Evolutionary conservation across 176 grass and related monocot species (phyloP), one percentile per base, ranked within the genome.

Genomic region (Tillandsia leiboldiana): DNA sequence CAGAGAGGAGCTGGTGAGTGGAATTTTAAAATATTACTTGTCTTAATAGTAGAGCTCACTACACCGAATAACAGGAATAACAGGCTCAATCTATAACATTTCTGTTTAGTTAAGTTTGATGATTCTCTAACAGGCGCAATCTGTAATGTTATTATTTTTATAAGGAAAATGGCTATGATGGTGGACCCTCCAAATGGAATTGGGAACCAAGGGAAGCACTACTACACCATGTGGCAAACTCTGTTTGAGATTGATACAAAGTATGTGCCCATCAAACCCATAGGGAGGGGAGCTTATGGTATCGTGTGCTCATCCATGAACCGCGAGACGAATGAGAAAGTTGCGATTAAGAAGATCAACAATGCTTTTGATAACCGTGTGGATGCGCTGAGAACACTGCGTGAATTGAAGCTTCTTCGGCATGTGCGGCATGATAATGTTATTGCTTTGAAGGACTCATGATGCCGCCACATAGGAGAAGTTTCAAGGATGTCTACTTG

Each of bases 281-380:
- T 83, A 10, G 80, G 80, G 10, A 69, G 80, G 14, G 80, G 80
- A 48, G 80, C 80, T 11, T 83, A 83, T 49, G 80, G 80, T 17
- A 63, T 83, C 9, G 80, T 83, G 13, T 83, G 80, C 80, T 83
- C 80, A 9, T 77, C 80, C 22, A 68, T 83, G 10, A 83, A 83
- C 68, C 61, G 69, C 8, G 80, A 83, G 49, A 83, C 80, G 1
- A 77, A 83, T 11, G 80, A 83, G 22, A 83, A 73, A 49, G 80
- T 83, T 8, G 80, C 80, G 9, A 77, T 83, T 5, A 83, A 83
- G 61, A 83, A 83, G 51, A 83, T 83, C 22, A 53, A 77, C 62
- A 73, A 77, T 72, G 80, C 53, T 17, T 83, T 83, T 50, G 69
- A 83, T 67, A 77, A 77, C 13, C 51, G 63, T 3, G 80, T 83